Conservation (phyloP, 768 basidiomycete genomes). For the Xerocomellus amylosporus region DNA sequence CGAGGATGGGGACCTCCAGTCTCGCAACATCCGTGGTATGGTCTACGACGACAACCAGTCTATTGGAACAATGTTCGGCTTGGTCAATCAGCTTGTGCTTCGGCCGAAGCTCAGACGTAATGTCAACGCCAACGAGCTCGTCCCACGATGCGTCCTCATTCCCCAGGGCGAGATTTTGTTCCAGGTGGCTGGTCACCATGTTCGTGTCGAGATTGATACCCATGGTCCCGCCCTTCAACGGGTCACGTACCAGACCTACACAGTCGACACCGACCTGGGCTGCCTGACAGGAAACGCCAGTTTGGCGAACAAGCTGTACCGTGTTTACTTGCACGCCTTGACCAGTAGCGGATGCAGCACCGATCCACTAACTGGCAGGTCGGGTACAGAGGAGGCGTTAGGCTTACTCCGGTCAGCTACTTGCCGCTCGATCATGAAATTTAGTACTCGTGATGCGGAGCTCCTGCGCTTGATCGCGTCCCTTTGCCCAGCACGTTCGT, state of each 20-base stretch:
- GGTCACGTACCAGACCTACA: conserved; percentile 27
- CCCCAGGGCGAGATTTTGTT: conserved; percentile 31
- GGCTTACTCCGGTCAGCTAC: conserved; percentile 36
- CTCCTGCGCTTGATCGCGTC: conserved; percentile 34
- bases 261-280: conserved; percentile 30
- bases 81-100: conserved; percentile 40
- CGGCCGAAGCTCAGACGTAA: conserved; percentile 17
- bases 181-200: conserved; percentile 3
- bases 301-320: conserved; percentile 32
- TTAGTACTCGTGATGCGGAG: conserved; percentile 25
- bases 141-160: conserved; percentile 31
- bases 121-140: neutral
- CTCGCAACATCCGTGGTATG: conserved; percentile 39
- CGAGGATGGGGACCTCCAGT: no score
- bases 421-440: conserved; percentile 37
- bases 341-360: conserved; percentile 35
- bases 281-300: conserved; percentile 24
- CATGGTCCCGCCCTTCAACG: neutral
- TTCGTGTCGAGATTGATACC: neutral
- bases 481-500: conserved; percentile 26
- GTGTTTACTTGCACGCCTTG: conserved; percentile 43
- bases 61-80: conserved; percentile 42
- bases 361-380: conserved; percentile 44
- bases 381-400: conserved; percentile 44
- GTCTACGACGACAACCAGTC: conserved; percentile 40